Evolutionary conservation across 306 rosid genomes (phyloP).

Genomic region (Dicorynia guianensis): DNA sequence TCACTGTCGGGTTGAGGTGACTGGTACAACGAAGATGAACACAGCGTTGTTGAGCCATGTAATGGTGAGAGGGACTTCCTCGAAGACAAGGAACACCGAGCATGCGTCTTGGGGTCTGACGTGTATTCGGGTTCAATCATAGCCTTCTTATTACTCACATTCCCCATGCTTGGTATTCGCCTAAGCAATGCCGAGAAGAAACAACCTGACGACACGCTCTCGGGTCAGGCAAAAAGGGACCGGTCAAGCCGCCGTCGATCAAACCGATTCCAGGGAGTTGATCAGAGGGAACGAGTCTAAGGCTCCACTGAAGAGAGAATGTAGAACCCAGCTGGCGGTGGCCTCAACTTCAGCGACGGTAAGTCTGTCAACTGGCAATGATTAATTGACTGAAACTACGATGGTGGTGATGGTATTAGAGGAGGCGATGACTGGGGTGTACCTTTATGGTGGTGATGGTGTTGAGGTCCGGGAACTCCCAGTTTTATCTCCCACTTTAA

Average conservation of each 20-base stretch:
- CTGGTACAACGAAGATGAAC: constrained; percentile 45
- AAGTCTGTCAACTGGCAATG: constrained; percentile 21
- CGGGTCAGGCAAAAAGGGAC: constrained; percentile 48
- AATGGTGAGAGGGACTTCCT: constrained; percentile 69
- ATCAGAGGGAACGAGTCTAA: constrained; percentile 51
- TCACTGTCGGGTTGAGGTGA: constrained; percentile 71
- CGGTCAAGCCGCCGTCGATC: constrained; percentile 63
- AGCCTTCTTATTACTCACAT: constrained; percentile 24
- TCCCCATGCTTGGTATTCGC: constrained; percentile 44
- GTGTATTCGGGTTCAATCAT: constrained; percentile 33
- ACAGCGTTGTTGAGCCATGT: constrained; percentile 42
- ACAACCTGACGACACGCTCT: constrained; percentile 62
- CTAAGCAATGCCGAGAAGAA: constrained; percentile 71
- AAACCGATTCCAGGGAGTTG: constrained; percentile 54
- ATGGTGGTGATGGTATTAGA: neutral
- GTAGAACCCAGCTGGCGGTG: constrained; percentile 55
- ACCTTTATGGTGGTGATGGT: constrained; percentile 34
- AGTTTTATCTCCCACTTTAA: constrained; percentile 96
- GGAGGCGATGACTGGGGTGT: neutral
- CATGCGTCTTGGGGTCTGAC: constrained; percentile 57
- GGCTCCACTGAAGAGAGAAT: constrained; percentile 45
- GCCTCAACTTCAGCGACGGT: constrained; percentile 56
- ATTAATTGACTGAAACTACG: neutral
- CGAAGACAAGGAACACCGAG: constrained; percentile 74
- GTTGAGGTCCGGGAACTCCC: constrained; percentile 69